Base-by-base conservation (phyloP, 1,284 basidiomycete species). In the Cryptococcus maquisensis region DNA sequence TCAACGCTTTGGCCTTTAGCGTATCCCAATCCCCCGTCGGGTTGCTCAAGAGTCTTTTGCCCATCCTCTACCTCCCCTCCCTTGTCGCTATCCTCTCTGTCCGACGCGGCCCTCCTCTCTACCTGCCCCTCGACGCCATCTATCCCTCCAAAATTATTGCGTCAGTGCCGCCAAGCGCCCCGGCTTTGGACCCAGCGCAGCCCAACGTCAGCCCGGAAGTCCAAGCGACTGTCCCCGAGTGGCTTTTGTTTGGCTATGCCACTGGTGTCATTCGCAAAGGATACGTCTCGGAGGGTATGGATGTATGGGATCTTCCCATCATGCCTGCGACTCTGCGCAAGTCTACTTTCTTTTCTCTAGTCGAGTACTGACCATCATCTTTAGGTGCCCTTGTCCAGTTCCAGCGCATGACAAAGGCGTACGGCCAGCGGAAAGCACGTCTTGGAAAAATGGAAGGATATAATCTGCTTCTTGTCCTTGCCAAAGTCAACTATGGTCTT, bases 231-330 rank as follows among this genome's bases (percentile, higher is more conserved):
- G 79, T 85, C 1, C 83, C 81, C 75, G 82, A 82, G 49, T 78
- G 78, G 51, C 72, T 90, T 4, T 71, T 90, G 10, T 94, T 93
- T 74, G 84, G 84, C 13, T 92, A 90, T 71, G 88, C 86, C 24
- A 89, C 87, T 1, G 85, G 86, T 59, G 87, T 93, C 7, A 84
- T 93, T 54, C 84, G 85, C 81, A 83, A 89, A 43, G 89, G 89
- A 4, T 84, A 89, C 70, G 80, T 79, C 8, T 79, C 85, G 3
- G 80, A 82, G 55, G 86, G 83, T 52, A 81, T 93, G 54, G 88
- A 93, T 64, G 88, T 91, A 21, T 88, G 84, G 59, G 90, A 93
- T 71, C 76, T 93, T 42, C 90, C 90, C 2, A 84, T 93, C 51
- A 80, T 92, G 8, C 83, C 85, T 0, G 82, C 80, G 0, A 71